Conservation (phyloP, 2,329 filamentous ascomycete species). For the Orbilia ellipsospora region DNA sequence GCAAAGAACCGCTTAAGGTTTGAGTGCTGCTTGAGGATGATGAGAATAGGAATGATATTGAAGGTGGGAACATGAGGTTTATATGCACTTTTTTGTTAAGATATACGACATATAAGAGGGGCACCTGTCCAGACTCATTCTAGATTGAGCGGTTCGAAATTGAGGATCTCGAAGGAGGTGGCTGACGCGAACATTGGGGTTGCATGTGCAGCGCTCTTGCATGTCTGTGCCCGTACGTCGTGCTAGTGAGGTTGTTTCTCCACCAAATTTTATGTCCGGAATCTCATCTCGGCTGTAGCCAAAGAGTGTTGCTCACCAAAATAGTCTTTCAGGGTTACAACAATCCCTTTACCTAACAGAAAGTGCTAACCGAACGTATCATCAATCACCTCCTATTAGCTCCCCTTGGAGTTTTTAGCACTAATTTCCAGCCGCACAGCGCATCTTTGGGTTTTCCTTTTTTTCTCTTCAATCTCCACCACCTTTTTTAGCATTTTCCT, state of each 20-base stretch:
- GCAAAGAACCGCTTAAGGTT: neutral
- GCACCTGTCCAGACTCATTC: neutral
- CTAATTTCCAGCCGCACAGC: constrained; percentile 5
- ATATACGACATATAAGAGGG: neutral
- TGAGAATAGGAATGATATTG: neutral
- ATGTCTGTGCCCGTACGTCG: neutral
- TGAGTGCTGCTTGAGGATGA: neutral
- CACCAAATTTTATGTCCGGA: constrained; percentile 13
- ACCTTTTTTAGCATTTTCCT: too few relatives aligned
- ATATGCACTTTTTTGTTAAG: constrained; percentile 7
- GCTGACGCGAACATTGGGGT: constrained; percentile 7
- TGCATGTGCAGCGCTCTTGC: neutral
- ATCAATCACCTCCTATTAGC: neutral
- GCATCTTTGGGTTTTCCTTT: neutral
- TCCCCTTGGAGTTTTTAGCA: neutral
- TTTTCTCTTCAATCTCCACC: neutral
- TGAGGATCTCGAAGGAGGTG: neutral
- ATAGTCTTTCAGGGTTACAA: neutral
- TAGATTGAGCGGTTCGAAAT: neutral
- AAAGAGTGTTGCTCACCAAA: constrained; percentile 10
- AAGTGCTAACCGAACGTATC: constrained; percentile 1
- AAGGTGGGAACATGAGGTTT: constrained; percentile 5
- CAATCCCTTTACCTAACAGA: constrained; percentile 19
- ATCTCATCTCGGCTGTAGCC: constrained; percentile 8
- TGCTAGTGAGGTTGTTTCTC: constrained; percentile 1